A percentile compares a stretch with the other conserved stretches of the same genome.
Evolutionary conservation across 2,329 filamentous ascomycete genomes (phyloP).

Genomic region (Trichoderma sp.): DNA sequence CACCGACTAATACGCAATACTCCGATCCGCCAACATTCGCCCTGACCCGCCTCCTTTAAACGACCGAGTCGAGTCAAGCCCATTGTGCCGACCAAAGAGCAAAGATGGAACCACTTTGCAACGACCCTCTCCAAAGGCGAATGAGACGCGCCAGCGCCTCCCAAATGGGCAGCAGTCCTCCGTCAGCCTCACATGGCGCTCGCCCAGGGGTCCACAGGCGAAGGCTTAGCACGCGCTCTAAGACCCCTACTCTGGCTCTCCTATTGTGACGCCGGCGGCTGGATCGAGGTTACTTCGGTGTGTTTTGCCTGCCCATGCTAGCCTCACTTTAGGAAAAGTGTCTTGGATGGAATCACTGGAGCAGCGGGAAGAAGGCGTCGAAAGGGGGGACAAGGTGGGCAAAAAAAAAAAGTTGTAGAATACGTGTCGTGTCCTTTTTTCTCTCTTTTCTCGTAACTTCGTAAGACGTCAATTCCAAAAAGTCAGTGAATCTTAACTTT

Average conservation of each 20-base stretch:
- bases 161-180: conserved; percentile 13
- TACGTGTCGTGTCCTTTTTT: conserved; percentile 7
- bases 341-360: conserved; percentile 4
- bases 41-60: not conserved
- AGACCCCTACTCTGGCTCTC: not conserved
- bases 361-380: not conserved
- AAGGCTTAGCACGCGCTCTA: not conserved
- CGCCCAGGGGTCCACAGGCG: not conserved
- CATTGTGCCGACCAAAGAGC: not conserved
- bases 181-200: conserved; percentile 10
- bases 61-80: not conserved
- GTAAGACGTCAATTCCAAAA: not conserved
- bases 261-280: not conserved
- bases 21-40: not conserved
- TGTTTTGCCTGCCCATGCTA: not conserved
- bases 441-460: not conserved
- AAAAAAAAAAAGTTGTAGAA: not conserved
- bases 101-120: not conserved
- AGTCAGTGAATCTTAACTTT: not conserved
- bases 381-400: not conserved
- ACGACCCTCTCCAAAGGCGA: conserved; percentile 10
- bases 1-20: not conserved
- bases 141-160: conserved; percentile 12
- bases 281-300: not conserved
- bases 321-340: conserved; percentile 18